A percentile compares a stretch with the other conserved stretches of the same genome.
Evolutionary conservation across 805 yeast genomes (phyloP).

Genomic region (Cyberlindnera nakhonratchasimensis): DNA sequence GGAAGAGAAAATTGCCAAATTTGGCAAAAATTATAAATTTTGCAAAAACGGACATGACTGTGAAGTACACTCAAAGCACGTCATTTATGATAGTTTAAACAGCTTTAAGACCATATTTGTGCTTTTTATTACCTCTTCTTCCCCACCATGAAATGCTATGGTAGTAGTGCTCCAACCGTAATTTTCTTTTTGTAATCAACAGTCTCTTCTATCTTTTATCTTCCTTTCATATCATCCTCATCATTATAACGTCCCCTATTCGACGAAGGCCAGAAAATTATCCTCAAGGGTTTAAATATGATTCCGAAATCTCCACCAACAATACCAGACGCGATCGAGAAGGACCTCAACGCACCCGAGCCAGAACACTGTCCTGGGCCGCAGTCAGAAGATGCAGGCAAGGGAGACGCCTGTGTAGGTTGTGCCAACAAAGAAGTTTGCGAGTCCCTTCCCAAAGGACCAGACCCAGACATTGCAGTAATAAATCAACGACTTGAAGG

Average conservation of each 20-base stretch:
- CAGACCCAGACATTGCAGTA: constrained; percentile 86
- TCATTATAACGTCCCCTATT: no score
- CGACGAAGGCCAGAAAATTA: not conserved
- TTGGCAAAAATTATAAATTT: constrained; percentile 8
- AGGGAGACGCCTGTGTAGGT: constrained; percentile 89
- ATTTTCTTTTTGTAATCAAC: no score
- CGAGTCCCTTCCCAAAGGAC: constrained; percentile 84
- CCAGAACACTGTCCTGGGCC: constrained; percentile 99
- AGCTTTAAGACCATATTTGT: no score
- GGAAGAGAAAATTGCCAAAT: constrained; percentile 9
- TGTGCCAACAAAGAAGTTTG: constrained; percentile 94
- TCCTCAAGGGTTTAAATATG: no score
- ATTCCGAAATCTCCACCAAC: constrained; percentile 17
- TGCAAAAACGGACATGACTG: not conserved
- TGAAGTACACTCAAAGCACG: not conserved
- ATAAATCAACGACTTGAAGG: constrained; percentile 65
- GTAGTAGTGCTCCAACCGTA: no score
- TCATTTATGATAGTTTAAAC: no score
- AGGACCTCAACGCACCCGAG: constrained; percentile 57
- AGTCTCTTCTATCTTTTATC: no score
- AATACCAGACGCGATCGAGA: constrained; percentile 19
- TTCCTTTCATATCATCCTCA: no score
- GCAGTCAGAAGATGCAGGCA: constrained; percentile 90
- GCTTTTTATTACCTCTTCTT: no score
- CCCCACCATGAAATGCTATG: no score